phyloP scores from a whole-genome alignment of 495 filamentous ascomycete species.

The Aspergillus bertholletiae region DNA sequence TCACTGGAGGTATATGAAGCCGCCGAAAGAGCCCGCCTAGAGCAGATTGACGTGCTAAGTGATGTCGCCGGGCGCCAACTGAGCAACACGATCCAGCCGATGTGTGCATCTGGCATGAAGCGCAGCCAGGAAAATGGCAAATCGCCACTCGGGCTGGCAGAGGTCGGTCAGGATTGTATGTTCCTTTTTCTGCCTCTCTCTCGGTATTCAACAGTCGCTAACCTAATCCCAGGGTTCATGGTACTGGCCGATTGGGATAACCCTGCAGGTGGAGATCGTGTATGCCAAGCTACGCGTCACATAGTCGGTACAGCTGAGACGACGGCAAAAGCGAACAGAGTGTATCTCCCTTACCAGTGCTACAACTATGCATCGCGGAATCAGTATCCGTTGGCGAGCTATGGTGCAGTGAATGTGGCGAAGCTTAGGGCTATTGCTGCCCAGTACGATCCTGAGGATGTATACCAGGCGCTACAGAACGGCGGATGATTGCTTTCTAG shows the following conservation, averaged over 20 bases:
- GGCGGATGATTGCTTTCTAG: not conserved
- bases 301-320: constrained; percentile 10
- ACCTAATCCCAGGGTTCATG: constrained; percentile 2
- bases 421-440: not conserved
- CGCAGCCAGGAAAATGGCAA: not conserved
- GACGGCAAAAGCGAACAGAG: constrained; percentile 8
- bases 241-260: constrained; percentile 7
- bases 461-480: not conserved
- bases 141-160: constrained; percentile 3
- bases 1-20: constrained; percentile 15
- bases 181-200: too few relatives aligned
- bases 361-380: constrained; percentile 12
- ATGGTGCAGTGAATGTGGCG: constrained; percentile 6
- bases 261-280: not conserved
- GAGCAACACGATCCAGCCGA: constrained; percentile 16
- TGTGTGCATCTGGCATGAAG: constrained; percentile 7
- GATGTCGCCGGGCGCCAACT: constrained; percentile 9
- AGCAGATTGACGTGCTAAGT: constrained; percentile 6
- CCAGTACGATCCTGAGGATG: not conserved
- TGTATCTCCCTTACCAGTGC: constrained; percentile 11
- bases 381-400: constrained; percentile 10
- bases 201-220: too few relatives aligned
- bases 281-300: constrained; percentile 1
- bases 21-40: constrained; percentile 7
- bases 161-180: constrained; percentile 12